Percentiles rank a stretch among this genome's conserved stretches.
Evolutionary conservation across 192 early-diverging fungal species (phyloP).

Genomic region (Paraglomus brasilianum): DNA sequence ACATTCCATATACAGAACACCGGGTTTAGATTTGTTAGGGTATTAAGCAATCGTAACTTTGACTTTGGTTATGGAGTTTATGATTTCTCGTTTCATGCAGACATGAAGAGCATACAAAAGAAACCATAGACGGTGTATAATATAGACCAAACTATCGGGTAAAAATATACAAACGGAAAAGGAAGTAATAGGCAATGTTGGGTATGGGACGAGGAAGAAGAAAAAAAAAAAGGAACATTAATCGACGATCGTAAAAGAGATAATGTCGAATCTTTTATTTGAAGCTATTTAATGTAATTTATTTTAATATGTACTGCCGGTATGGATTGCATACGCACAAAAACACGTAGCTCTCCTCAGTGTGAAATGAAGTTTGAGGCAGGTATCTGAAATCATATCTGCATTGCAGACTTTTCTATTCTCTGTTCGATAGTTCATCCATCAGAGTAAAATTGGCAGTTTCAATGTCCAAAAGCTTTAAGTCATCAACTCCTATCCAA

Average conservation of each 20-base stretch:
- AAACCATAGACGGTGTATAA: background rate
- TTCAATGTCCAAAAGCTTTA: background rate
- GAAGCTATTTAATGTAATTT: background rate
- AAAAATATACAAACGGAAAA: background rate
- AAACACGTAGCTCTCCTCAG: background rate
- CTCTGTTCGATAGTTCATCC: background rate
- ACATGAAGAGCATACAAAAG: conserved; percentile 17
- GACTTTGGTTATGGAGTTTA: conserved; percentile 36
- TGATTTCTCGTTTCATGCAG: conserved; percentile 43
- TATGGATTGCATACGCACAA: background rate
- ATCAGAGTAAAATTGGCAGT: background rate
- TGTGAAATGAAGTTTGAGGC: background rate
- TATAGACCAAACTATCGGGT: background rate
- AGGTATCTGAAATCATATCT: background rate
- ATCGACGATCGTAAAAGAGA: background rate
- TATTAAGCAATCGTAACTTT: conserved; percentile 33
- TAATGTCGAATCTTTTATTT: background rate
- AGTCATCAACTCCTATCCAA: no score
- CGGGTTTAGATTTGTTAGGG: conserved; percentile 44
- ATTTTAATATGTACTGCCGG: background rate
- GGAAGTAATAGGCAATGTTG: background rate
- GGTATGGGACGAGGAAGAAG: background rate
- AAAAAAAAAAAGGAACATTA: background rate
- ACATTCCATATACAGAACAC: conserved; percentile 36
- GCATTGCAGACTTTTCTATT: background rate